Evolutionary conservation across 345 rosid genomes (phyloP).

Genomic region (Camelina hispida): DNA sequence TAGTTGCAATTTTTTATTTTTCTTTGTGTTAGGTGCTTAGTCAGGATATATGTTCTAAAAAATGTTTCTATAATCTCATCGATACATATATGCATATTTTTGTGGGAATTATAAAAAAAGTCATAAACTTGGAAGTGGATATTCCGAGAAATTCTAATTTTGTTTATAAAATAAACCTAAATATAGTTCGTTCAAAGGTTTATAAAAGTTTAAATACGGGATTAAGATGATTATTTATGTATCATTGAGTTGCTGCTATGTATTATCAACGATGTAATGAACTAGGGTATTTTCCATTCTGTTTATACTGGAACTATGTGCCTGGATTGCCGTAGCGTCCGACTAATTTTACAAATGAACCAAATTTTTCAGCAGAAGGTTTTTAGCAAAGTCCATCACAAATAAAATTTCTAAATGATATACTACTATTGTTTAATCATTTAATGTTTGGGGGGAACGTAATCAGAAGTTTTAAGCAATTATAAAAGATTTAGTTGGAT

Average conservation of each 20-base stretch:
- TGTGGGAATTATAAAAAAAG: background rate
- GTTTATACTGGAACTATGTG: no score
- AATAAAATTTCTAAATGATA: no score
- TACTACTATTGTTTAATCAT: background rate
- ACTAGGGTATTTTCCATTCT: background rate
- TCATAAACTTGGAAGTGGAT: background rate
- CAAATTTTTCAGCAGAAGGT: no score
- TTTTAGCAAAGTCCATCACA: no score
- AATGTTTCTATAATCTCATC: background rate
- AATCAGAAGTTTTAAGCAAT: background rate
- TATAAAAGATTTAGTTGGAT: slow-evolving; percentile 30
- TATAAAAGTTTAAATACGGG: background rate
- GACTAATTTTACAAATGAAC: no score
- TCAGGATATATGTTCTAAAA: background rate
- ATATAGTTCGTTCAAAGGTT: background rate
- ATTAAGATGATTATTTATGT: background rate
- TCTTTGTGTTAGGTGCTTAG: background rate
- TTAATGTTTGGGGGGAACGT: slow-evolving; percentile 11
- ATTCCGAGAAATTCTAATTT: no score
- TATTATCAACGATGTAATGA: background rate
- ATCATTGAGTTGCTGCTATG: background rate
- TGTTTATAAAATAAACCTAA: background rate
- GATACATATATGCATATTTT: background rate
- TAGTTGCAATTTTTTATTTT: background rate
- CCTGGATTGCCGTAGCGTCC: no score